Evolutionary conservation across 345 rosid species (phyloP), one percentile per base, ranked within the genome.

Genomic region (Citrus reticulata): DNA sequence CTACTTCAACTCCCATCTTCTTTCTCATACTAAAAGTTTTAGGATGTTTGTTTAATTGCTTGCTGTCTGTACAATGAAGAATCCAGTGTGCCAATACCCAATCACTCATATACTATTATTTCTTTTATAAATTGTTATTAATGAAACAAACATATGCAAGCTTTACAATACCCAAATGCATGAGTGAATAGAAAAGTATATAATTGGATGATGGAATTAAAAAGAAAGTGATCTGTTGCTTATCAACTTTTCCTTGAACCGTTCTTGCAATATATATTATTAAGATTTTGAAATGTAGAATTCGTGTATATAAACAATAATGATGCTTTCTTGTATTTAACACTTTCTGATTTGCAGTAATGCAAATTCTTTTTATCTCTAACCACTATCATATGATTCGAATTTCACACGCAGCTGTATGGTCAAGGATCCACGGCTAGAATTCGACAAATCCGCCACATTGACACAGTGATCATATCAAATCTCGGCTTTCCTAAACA

Each of bases 1-100:
- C 68, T 73, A 58, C 78, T 74, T 76, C 80, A 75, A 75, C 83
- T 80, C 35, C 79, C 84, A 77, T 39, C n/a, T 66, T 22, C 54
- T 7, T 7, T 10, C 58, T 5, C 25, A 57, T 2, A 7, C 69
- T 13, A 55, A 70, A 70, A 58, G 49, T 32, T 64, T 63, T 58
- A 20, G 73, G 37, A 67, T 40, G n/a, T 37, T 70, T 63, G 27
- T 63, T 68, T 3, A 46, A 11, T 77, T 57, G 51, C 35, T 34
- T 54, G 58, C 30, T 46, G 54, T 70, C 70, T 83, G 8, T 61
- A 35, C 81, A 68, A 0, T 77, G 75, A 68, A 49, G 39, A 76
- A 75, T 79, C 83, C 57, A 7, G 68, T 17, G 69, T 72, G 68
- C 5, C 6, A 68, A 64, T 20, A 27, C 13, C 69, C 82, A 70